Evolutionary conservation across 2,329 filamentous ascomycete genomes (phyloP), one percentile per base, ranked within the genome.

Genomic region (Colletotrichum horii): DNA sequence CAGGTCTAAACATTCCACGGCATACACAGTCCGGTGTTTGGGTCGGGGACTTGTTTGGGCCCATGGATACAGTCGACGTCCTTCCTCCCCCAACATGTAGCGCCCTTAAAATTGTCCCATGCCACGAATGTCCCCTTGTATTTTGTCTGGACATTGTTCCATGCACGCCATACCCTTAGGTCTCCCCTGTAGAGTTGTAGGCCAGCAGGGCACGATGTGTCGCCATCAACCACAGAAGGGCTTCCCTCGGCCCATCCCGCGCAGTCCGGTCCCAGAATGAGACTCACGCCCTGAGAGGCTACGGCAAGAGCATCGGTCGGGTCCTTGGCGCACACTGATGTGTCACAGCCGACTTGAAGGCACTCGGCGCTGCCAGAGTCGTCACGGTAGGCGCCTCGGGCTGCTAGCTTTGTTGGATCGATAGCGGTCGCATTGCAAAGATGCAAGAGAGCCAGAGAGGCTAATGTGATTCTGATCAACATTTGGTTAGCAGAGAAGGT

Each of bases 61-160:
- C 66, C 66, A 5, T 69, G 9, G 14, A 52, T 67, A 22, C 68
- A 55, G n/a, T 34, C 14, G 6, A 71, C 60, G n/a, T 71, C 30
- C 60, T 71, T 12, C 16, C 16, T 55, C 8, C 58, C 68, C 7
- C 22, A 11, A 14, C 68, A 71, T 4, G 24, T 11, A 28, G 68
- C 68, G 19, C 68, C 60, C 60, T 56, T 71, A 43, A 71, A 71
- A 12, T 71, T 24, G 22, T 71, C 68, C 68, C 68, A 71, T 22
- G 24, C 22, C 4, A 66, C 43, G 26, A 71, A 71, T 12, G 22
- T 32, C 4, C 30, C n/a, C 6, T 16, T 3, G 34, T 26, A 32
- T 7, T 38, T 58, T n/a, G 38, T 16, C 2, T 22, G 8, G 7
- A 11, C n/a, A 11, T 71, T 71, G 43, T 56, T 71, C 68, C 68